These are phyloP conservation scores for Cutaneotrichosporon sp. DNA, from an alignment of 1,284 basidiomycete species.

Conservation along the genomic window DNA sequence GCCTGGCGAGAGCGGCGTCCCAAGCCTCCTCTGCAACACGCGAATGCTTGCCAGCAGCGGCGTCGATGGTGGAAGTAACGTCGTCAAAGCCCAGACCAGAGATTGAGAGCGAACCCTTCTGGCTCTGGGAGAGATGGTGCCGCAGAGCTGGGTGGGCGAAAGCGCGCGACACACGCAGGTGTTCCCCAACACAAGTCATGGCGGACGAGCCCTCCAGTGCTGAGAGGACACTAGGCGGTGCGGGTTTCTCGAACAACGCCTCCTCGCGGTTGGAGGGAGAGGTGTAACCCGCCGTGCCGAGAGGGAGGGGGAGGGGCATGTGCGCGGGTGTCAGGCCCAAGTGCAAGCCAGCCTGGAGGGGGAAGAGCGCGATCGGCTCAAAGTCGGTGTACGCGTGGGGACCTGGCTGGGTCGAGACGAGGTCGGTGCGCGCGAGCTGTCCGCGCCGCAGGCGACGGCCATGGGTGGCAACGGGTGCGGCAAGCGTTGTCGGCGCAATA, in stretches of 20 bases:
- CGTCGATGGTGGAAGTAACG: constrained; percentile 15
- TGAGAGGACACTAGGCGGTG: constrained; percentile 1
- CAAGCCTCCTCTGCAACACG: constrained; percentile 14
- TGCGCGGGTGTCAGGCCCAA: constrained; percentile 36
- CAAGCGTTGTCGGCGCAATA: not conserved
- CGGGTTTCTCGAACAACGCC: constrained; percentile 20
- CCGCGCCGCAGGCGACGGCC: constrained; percentile 26
- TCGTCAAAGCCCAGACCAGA: constrained; percentile 22
- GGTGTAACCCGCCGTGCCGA: constrained; percentile 29
- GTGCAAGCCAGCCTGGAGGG: constrained; percentile 31
- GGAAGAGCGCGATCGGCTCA: constrained; percentile 21
- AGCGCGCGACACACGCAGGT: constrained; percentile 22
- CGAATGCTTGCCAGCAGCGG: constrained; percentile 11
- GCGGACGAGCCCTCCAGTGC: constrained; percentile 15
- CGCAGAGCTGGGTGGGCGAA: constrained; percentile 24
- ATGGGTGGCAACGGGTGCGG: constrained; percentile 12
- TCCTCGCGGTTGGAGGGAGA: not conserved
- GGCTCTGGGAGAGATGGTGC: constrained; percentile 15
- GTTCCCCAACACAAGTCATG: constrained; percentile 19
- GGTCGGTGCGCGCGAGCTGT: constrained; percentile 16
- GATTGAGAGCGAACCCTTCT: not conserved
- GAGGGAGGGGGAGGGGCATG: constrained; percentile 39
- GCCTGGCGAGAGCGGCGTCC: constrained; percentile 14
- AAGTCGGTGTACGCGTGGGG: not conserved
- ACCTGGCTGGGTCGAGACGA: constrained; percentile 22